Percentiles rank a stretch among this genome's conserved stretches.
These are phyloP conservation scores for Talaromyces sp. DNA, from an alignment of 2,329 filamentous ascomycete species.

Conservation along the genomic window DNA sequence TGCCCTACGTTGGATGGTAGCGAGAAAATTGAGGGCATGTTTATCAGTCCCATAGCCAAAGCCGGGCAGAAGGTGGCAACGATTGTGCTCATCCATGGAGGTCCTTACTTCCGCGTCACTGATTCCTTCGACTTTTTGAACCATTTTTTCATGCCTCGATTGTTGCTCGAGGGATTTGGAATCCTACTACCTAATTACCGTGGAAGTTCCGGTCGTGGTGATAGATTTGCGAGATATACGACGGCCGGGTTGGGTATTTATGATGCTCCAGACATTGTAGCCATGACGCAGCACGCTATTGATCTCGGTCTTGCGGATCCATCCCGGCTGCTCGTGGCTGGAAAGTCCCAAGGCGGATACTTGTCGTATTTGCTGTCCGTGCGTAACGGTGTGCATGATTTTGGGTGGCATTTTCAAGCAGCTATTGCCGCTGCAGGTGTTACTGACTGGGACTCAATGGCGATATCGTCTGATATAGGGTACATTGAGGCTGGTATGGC, in stretches of 20 bases:
- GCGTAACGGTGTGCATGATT: not conserved
- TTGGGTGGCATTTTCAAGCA: slow-evolving; percentile 4
- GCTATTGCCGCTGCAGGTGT: slow-evolving; percentile 6
- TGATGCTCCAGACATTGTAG: slow-evolving; percentile 9
- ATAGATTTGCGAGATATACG: slow-evolving; percentile 7
- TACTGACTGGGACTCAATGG: slow-evolving; percentile 11
- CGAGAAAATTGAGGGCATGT: slow-evolving; percentile 13
- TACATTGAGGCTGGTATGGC: slow-evolving; percentile 1
- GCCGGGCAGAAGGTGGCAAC: not conserved
- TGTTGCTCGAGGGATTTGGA: slow-evolving; percentile 7
- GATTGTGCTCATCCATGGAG: slow-evolving; percentile 8
- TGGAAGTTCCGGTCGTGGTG: slow-evolving; percentile 9
- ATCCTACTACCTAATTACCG: slow-evolving; percentile 12
- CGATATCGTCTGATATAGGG: slow-evolving; percentile 8
- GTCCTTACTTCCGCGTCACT: slow-evolving; percentile 9
- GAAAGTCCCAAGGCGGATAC: slow-evolving; percentile 7
- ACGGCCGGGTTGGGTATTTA: slow-evolving; percentile 6
- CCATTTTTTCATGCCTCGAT: slow-evolving; percentile 9
- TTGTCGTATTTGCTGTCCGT: slow-evolving; percentile 7
- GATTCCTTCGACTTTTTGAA: slow-evolving; percentile 8
- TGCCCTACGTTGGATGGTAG: slow-evolving; percentile 6
- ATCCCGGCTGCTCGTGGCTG: slow-evolving; percentile 1
- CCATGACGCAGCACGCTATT: slow-evolving; percentile 9
- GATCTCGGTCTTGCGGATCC: slow-evolving; percentile 5
- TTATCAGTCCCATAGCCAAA: not conserved